phyloP scores from a whole-genome alignment of 371 early-diverging fungal species.

The Massospora cicadina region DNA sequence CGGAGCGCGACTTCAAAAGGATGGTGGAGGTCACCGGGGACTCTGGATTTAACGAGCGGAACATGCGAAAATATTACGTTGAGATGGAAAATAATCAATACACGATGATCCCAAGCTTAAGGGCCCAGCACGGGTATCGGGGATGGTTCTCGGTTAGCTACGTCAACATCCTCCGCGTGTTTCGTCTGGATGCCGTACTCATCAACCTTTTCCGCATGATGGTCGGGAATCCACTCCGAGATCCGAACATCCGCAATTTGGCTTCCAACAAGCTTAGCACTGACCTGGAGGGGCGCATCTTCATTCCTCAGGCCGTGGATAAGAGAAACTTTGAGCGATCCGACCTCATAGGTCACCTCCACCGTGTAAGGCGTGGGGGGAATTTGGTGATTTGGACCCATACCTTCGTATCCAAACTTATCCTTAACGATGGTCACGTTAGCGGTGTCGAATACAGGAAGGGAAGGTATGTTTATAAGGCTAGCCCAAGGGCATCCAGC shows the following conservation, averaged over 20 bases:
- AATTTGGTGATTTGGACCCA: conserved; percentile 5
- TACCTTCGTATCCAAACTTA: conserved; percentile 8
- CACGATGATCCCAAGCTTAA: background rate
- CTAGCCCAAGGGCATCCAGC: background rate
- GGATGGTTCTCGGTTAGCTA: conserved; percentile 9
- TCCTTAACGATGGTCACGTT: background rate
- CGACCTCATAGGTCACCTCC: background rate
- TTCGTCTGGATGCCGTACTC: background rate
- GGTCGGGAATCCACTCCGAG: background rate
- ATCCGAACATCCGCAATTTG: background rate
- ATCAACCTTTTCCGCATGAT: background rate
- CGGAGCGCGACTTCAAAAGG: background rate
- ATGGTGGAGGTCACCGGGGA: conserved; percentile 2
- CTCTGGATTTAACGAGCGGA: background rate
- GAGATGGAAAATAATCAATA: conserved; percentile 3
- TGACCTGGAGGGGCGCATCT: conserved; percentile 1
- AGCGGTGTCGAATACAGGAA: conserved; percentile 9
- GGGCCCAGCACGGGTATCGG: background rate
- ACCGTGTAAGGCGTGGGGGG: background rate
- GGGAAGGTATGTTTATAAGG: conserved; percentile 8
- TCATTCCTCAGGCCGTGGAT: background rate
- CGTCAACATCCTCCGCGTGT: background rate
- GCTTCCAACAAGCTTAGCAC: background rate
- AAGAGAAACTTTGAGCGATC: background rate
- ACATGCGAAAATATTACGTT: conserved; percentile 8